phyloP scores from a whole-genome alignment of 768 basidiomycete species.

The Coprinopsis cinerea region DNA sequence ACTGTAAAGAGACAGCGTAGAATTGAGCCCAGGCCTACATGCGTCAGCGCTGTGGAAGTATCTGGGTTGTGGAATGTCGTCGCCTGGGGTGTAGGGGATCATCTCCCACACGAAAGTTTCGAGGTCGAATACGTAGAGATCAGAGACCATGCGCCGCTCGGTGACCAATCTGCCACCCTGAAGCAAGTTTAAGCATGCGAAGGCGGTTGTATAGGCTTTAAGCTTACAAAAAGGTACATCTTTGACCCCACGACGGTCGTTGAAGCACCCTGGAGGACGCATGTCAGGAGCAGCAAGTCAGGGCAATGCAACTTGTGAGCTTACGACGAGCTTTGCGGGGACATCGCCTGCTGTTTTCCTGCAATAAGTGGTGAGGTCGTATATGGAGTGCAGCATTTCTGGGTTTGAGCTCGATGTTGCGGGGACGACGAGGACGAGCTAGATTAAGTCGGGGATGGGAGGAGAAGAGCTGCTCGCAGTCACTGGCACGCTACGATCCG shows the following conservation, averaged over 20 bases:
- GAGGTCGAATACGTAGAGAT: constrained; percentile 88
- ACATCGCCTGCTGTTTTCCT: constrained; percentile 81
- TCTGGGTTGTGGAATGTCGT: constrained; percentile 71
- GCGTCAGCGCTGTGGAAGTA: constrained; percentile 94
- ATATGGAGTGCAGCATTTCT: constrained; percentile 67
- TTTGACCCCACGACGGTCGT: constrained; percentile 86
- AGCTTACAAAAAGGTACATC: constrained; percentile 85
- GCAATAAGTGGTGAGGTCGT: constrained; percentile 84
- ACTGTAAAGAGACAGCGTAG: too few species aligned
- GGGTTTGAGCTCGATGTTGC: not conserved
- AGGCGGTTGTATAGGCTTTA: not conserved
- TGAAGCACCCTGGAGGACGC: constrained; percentile 67
- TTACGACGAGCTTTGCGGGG: constrained; percentile 81
- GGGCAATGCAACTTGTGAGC: constrained; percentile 22
- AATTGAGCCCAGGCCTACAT: too few species aligned
- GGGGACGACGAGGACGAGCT: constrained; percentile 6
- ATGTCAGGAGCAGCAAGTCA: constrained; percentile 12
- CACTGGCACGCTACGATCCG: not conserved
- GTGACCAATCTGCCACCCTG: constrained; percentile 86
- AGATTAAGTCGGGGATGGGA: not conserved
- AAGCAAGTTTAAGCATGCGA: constrained; percentile 5
- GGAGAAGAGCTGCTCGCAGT: not conserved
- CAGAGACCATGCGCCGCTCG: constrained; percentile 82
- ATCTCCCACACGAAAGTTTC: constrained; percentile 76
- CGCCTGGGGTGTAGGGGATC: constrained; percentile 52